Base-by-base conservation (phyloP, 2,329 filamentous ascomycete species). In the Aurifilum marmelostoma region DNA sequence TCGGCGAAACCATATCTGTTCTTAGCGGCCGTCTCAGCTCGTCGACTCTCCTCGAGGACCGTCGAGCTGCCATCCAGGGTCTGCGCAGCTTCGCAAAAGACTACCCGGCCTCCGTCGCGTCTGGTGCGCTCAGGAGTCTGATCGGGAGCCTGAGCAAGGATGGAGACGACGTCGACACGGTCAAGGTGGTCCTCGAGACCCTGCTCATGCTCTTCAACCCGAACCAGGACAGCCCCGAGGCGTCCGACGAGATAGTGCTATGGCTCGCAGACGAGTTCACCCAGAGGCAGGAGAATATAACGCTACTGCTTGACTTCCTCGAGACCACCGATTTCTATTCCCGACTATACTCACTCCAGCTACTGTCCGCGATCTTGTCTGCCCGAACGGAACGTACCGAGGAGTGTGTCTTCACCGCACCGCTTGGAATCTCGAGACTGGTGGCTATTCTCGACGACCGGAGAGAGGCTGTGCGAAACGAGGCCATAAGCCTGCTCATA, bases 251-350 rank as follows among this genome's bases (percentile, higher is more conserved):
- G 80, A 97, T 99, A 75, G 92, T 92, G 24, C 84, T 98, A 37
- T 99, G 96, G 94, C 85, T 99, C 69, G 96, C 96, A 66, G 96
- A 99, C 80, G 95, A 98, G 80, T 99, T 99, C 78, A 97, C 96
- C 43, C 94, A 97, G 84, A 90, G 93, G 72, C 94, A 97, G 87
- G 95, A 98, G 81, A 98, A 99, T 79, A 95, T 97, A 71, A 95
- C 93, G 1, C 84, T 96, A 21, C 87, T 99, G 32, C 88, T 99
- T 71, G 92, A 96, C 77, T 92, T 99, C 67, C 86, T 99, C 73
- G 95, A 97, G 73, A 89, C 91, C 18, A 85, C 85, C 73, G 94
- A 97, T 75, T 97, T 97, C 76, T 97, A 97, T 80, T 92, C 93
- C 29, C 91, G 95, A 32, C 87, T 98, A 0, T 98, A 98, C 80